Percentiles rank a stretch among this genome's conserved stretches.
Conservation (phyloP, 2,329 filamentous ascomycete species). For the Cladosporium sp. region DNA sequence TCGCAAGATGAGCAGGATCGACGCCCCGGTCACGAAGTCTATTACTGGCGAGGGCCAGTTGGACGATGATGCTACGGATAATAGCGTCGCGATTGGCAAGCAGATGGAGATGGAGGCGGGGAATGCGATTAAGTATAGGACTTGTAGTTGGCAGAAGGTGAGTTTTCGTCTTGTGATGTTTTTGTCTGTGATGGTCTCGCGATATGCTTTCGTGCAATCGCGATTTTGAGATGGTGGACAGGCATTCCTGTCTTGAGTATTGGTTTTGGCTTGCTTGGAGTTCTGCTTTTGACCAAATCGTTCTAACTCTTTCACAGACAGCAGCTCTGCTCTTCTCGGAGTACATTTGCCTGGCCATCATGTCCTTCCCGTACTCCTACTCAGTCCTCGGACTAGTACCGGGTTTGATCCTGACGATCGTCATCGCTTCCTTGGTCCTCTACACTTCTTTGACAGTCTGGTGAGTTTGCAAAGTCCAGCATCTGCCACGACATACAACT, state of each 20-base stretch:
- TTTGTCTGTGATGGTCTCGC: background rate
- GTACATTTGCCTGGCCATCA: slow-evolving; percentile 89
- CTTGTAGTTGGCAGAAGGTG: slow-evolving; percentile 89
- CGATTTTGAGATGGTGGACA: too few relatives aligned
- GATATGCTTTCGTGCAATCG: too few relatives aligned
- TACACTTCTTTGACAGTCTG: slow-evolving; percentile 73
- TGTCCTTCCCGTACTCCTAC: slow-evolving; percentile 96
- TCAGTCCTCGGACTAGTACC: slow-evolving; percentile 82
- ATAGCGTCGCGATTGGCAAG: slow-evolving; percentile 48
- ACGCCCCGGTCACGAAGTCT: slow-evolving; percentile 33
- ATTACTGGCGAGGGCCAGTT: slow-evolving; percentile 23
- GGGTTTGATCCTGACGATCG: slow-evolving; percentile 75
- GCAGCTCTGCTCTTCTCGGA: slow-evolving; percentile 87
- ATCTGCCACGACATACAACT: slow-evolving; percentile 24
- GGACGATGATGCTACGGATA: slow-evolving; percentile 27
- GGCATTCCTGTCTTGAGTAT: background rate
- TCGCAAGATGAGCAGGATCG: slow-evolving; percentile 41
- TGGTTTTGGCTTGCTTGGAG: too few relatives aligned
- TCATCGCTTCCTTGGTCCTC: slow-evolving; percentile 72
- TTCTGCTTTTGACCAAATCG: background rate
- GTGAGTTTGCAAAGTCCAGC: slow-evolving; percentile 35
- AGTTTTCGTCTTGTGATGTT: slow-evolving; percentile 13
- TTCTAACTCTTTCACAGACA: slow-evolving; percentile 51
- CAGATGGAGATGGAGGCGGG: slow-evolving; percentile 75
- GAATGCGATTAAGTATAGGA: slow-evolving; percentile 83